Evolutionary conservation across 495 filamentous ascomycete species (phyloP).

Genomic region (Hyphodiscus hymeniophilus): DNA sequence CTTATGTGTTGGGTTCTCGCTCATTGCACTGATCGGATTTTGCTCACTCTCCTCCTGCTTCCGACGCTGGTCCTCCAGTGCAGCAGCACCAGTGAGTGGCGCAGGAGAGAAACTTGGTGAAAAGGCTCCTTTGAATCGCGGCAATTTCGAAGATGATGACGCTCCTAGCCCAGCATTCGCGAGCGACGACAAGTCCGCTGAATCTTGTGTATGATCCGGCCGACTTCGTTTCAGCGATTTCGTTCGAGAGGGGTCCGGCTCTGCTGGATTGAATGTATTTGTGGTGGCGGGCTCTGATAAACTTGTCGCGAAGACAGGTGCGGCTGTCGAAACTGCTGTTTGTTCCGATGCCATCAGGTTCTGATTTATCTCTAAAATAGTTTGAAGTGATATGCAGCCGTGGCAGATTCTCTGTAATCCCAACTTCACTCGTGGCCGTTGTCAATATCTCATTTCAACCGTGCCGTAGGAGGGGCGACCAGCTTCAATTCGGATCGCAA

Average conservation of each 20-base stretch:
- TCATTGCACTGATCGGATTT: slow-evolving; percentile 29
- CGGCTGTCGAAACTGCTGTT: slow-evolving; percentile 12
- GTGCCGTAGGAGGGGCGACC: not conserved
- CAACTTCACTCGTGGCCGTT: slow-evolving; percentile 3
- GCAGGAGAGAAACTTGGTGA: slow-evolving; percentile 39
- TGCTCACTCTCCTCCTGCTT: slow-evolving; percentile 39
- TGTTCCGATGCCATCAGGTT: slow-evolving; percentile 22
- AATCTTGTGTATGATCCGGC: slow-evolving; percentile 35
- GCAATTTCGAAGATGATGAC: slow-evolving; percentile 44
- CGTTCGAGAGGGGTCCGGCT: slow-evolving; percentile 11
- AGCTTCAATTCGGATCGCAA: slow-evolving; percentile 7
- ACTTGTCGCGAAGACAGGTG: slow-evolving; percentile 8
- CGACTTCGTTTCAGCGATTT: slow-evolving; percentile 43
- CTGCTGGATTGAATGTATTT: not conserved
- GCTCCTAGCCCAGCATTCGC: slow-evolving; percentile 26
- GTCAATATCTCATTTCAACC: slow-evolving; percentile 9
- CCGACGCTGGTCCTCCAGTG: slow-evolving; percentile 45
- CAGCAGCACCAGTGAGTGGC: slow-evolving; percentile 45
- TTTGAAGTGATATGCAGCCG: not conserved
- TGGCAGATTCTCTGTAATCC: slow-evolving; percentile 4
- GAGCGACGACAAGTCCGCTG: slow-evolving; percentile 27
- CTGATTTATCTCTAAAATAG: not conserved
- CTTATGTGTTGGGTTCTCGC: slow-evolving; percentile 45
- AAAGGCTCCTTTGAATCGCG: slow-evolving; percentile 34
- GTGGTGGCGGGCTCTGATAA: slow-evolving; percentile 10